A percentile compares a stretch with the other conserved stretches of the same genome.
Conservation (phyloP, 1,284 basidiomycete genomes). For the Trichosporon asahii region DNA sequence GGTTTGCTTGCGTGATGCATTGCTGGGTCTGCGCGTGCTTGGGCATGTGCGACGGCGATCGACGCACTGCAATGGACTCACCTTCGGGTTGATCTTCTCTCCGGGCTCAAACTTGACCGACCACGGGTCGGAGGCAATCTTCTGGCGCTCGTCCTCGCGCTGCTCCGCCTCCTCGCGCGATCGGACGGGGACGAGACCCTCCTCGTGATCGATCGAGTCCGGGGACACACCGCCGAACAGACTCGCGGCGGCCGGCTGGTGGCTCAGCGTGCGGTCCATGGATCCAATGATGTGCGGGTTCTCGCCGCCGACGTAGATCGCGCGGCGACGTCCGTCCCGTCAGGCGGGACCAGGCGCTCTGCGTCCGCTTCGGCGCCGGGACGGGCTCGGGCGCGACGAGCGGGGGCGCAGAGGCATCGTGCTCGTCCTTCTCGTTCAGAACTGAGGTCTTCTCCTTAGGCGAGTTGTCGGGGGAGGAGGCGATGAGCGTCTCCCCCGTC, state of each 20-base stretch:
- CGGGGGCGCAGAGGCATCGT: not conserved
- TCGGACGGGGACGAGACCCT: slow-evolving; percentile 39
- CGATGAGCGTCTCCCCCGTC: not conserved
- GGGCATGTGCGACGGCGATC: not conserved
- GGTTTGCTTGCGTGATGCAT: not conserved
- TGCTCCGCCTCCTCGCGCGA: slow-evolving; percentile 43
- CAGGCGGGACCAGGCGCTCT: not conserved
- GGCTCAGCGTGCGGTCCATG: not conserved
- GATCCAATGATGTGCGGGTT: not conserved
- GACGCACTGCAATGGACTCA: slow-evolving; percentile 24
- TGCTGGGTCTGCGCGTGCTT: not conserved
- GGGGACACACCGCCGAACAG: slow-evolving; percentile 44
- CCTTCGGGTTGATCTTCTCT: slow-evolving; percentile 49
- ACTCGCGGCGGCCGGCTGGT: slow-evolving; percentile 35
- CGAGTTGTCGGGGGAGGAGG: not conserved
- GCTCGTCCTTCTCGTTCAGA: slow-evolving; percentile 1
- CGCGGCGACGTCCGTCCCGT: not conserved
- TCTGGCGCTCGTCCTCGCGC: slow-evolving; percentile 33
- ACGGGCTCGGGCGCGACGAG: not conserved
- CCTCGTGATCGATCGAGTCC: slow-evolving; percentile 39
- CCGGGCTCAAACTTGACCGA: slow-evolving; percentile 48
- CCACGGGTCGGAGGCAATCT: slow-evolving; percentile 42
- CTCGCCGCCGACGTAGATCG: slow-evolving; percentile 2
- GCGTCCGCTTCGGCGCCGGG: not conserved
- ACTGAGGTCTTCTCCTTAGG: not conserved